A percentile compares a stretch with the other conserved stretches of the same genome.
These are phyloP conservation scores for Flaveria linearis DNA, from an alignment of 129 eudicot species.

Conservation along the genomic window DNA sequence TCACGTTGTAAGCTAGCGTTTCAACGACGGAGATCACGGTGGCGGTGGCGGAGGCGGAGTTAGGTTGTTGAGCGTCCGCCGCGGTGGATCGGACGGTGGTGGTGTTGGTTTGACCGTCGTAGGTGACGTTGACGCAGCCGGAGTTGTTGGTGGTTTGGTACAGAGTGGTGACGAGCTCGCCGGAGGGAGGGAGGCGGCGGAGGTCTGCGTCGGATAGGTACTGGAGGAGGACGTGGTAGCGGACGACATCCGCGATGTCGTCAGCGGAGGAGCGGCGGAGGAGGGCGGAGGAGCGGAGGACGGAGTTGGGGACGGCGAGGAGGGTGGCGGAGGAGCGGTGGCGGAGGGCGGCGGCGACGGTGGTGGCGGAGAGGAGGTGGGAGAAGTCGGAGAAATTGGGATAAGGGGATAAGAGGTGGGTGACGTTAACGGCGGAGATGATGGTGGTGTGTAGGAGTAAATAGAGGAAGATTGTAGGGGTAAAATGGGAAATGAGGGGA, in stretches of 20 bases:
- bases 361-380: slow-evolving; percentile 55
- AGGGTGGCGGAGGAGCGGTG: slow-evolving; percentile 64
- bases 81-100: slow-evolving; percentile 50
- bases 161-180: slow-evolving; percentile 68
- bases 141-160: slow-evolving; percentile 58
- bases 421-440: slow-evolving; percentile 59
- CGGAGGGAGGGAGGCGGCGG: slow-evolving; percentile 46
- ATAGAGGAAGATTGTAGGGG: slow-evolving; percentile 45
- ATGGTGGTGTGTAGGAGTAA: slow-evolving; percentile 29
- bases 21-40: slow-evolving; percentile 39
- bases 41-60: slow-evolving; percentile 32
- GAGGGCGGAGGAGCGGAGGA: slow-evolving; percentile 47
- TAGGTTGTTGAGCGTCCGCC: slow-evolving; percentile 30
- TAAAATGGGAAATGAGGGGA: slow-evolving; percentile 40
- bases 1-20: slow-evolving; percentile 48
- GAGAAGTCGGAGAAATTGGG: slow-evolving; percentile 74
- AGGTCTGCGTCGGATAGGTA: slow-evolving; percentile 65
- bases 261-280: slow-evolving; percentile 33
- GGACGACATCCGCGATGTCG: slow-evolving; percentile 70
- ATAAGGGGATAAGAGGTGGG: slow-evolving; percentile 64
- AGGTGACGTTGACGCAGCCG: slow-evolving; percentile 61
- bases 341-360: slow-evolving; percentile 60
- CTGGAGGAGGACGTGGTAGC: slow-evolving; percentile 72
- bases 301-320: slow-evolving; percentile 79
- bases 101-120: slow-evolving; percentile 28